Base-by-base conservation (phyloP, 2,329 filamentous ascomycete genomes). In the Dactylonectria macrodidyma region DNA sequence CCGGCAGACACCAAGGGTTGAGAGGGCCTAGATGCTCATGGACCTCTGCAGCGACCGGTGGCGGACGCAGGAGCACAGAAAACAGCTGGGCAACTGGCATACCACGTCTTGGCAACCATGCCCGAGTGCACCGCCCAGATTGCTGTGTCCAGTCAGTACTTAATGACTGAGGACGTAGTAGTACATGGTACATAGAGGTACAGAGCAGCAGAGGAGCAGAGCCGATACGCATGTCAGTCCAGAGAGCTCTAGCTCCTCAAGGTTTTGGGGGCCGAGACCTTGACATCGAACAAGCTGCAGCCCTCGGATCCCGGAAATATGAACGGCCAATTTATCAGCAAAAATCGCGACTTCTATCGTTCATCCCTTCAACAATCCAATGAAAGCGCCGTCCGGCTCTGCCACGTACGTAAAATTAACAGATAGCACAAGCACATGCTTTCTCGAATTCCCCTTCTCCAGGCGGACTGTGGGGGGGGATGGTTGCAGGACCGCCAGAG, bases 361-460 rank as follows among this genome's bases (percentile, higher is more conserved):
- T 7, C 26, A 30, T 30, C 26, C 7, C 26, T 30, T 7, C 4
- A 7, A 30, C 7, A 30, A 30, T 30, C 26, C 26, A 30, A 30
- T 30, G 26, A 30, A 30, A 30, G 26, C 26, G 26, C 26, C 26
- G 26, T 30, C 4, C 7, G 7, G 26, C 26, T 30, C 7, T 30
- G 26, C 26, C 7, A 2, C 26, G 26, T 30, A 30, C 26, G 26
- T n/a, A 44, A 44, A 57, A 36, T 14, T 34, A 41, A 36, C 14
- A 38, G 26, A 22, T 34, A 34, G 36, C 22, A 12, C 55, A 41
- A 30, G 12, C 38, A n/a, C 33, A 51, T 64, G 24, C 44, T 34
- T 67, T 68, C 61, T 60, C 65, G 61, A 65, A 62, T 69, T 69
- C 47, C 67, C 67, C 54, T 55, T 68, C 65, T 65, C 24, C 48